Base-by-base conservation (phyloP, 768 basidiomycete species). In the Rhodotorula toruloides region DNA sequence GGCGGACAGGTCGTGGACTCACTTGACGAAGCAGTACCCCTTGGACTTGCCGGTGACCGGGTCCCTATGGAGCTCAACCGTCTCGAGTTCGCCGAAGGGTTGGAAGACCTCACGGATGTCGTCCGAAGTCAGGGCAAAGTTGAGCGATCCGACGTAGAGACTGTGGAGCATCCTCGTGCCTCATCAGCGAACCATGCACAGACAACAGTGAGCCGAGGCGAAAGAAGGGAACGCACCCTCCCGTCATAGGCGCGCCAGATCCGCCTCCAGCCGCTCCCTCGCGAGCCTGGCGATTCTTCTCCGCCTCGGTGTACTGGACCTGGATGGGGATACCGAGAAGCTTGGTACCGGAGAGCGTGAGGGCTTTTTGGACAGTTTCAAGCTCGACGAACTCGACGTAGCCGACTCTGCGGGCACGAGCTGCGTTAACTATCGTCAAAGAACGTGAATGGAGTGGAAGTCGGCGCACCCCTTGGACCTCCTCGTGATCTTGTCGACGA, bases 91-190 rank as follows among this genome's bases (percentile, higher is more conserved):
- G 74, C 96, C 96, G 78, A 98, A 99, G 16, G 94, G 92, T 77
- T 96, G 92, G 78, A 99, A 99, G 73, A 99, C 94, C 84, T 97
- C 92, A 79, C 88, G 90, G 80, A 99, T 88, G 81, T 99, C 94
- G 73, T 90, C 87, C 80, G 96, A 90, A 61, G 91, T 90, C 67
- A 99, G 86, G 78, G 91, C 93, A 82, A 94, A 96, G 79, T 97
- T 91, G 52, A 99, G 81, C 67, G 91, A 94, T 63, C 91, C 92
- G 78, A 99, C 91, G 77, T 96, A 99, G 77, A 99, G 84, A 78
- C 93, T 91, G 72, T 42, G 13, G 42, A 21, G 13, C 42, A 12
- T 42, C 13, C 42, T 12, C 12, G 42, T 42, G 42, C 42, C 13
- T 42, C 21, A 21, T 21, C 13, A 21, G 42, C 42, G 42, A 42